Percentiles rank a stretch among this genome's conserved stretches.
Conservation (phyloP, 2,329 filamentous ascomycete genomes). For the Magnaporthiopsis poae region DNA sequence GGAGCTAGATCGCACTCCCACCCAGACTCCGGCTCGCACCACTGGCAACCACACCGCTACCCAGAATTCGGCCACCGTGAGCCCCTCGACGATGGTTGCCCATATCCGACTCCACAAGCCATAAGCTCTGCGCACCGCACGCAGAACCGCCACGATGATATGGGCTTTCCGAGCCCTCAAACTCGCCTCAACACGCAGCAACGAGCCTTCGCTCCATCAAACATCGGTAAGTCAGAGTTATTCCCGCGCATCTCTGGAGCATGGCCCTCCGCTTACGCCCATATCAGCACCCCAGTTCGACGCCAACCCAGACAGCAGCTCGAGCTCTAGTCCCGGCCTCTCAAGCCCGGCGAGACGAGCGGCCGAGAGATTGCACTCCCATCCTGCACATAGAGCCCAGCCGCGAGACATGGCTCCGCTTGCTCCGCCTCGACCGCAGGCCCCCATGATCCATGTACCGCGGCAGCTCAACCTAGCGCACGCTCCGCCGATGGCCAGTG, state of each 20-base stretch:
- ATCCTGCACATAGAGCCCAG: not conserved
- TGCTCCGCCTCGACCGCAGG: not conserved
- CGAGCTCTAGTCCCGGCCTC: not conserved
- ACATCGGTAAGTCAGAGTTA: not conserved
- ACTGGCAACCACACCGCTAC: no score
- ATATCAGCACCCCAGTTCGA: not conserved
- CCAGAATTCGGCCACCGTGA: no score
- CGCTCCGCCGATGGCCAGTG: constrained; percentile 27
- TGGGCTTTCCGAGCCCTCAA: not conserved
- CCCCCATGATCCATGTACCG: not conserved
- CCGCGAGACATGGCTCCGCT: not conserved
- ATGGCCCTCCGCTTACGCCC: not conserved
- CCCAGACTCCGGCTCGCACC: not conserved
- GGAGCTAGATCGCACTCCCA: not conserved
- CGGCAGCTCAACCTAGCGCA: constrained; percentile 11
- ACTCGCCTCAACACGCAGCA: not conserved
- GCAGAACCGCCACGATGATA: no score
- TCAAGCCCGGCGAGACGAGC: constrained; percentile 4
- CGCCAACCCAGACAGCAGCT: not conserved
- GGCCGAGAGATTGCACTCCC: not conserved
- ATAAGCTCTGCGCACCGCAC: no score
- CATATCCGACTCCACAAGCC: no score
- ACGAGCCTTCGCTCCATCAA: not conserved
- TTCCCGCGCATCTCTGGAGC: no score
- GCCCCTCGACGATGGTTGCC: no score